Evolutionary conservation across 2,329 filamentous ascomycete genomes (phyloP).

Genomic region (Plectosphaerella cucumerina): DNA sequence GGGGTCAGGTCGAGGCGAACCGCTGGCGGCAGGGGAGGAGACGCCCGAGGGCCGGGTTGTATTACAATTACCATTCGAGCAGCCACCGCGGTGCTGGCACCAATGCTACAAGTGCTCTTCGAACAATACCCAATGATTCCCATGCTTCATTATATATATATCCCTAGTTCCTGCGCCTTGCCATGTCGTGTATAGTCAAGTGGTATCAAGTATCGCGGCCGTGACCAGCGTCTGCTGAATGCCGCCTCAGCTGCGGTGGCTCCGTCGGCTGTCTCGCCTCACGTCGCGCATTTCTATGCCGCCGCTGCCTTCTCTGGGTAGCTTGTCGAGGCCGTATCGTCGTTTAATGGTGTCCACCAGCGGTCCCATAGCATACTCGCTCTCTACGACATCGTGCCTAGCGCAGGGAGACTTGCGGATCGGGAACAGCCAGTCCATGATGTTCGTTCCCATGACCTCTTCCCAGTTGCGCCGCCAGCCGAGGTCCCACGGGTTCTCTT

Average conservation of each 20-base stretch:
- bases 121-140: no score
- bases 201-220: neutral
- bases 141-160: neutral
- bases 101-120: no score
- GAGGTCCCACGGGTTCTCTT: constrained; percentile 84
- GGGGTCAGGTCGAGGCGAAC: no score
- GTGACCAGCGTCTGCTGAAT: neutral
- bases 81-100: no score
- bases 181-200: neutral
- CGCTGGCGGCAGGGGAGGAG: no score
- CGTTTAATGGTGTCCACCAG: constrained; percentile 53
- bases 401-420: constrained; percentile 70
- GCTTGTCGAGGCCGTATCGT: constrained; percentile 28
- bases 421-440: constrained; percentile 78
- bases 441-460: constrained; percentile 69
- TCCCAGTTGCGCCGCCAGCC: constrained; percentile 68
- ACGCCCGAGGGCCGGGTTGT: no score
- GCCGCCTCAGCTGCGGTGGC: neutral
- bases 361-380: constrained; percentile 65
- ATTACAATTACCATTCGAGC: no score
- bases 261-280: neutral
- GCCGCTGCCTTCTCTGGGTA: constrained; percentile 13
- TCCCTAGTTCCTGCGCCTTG: neutral
- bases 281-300: constrained; percentile 25
- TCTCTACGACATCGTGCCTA: constrained; percentile 59